Base-by-base conservation (phyloP, 768 basidiomycete species). In the Serendipita indica region DNA sequence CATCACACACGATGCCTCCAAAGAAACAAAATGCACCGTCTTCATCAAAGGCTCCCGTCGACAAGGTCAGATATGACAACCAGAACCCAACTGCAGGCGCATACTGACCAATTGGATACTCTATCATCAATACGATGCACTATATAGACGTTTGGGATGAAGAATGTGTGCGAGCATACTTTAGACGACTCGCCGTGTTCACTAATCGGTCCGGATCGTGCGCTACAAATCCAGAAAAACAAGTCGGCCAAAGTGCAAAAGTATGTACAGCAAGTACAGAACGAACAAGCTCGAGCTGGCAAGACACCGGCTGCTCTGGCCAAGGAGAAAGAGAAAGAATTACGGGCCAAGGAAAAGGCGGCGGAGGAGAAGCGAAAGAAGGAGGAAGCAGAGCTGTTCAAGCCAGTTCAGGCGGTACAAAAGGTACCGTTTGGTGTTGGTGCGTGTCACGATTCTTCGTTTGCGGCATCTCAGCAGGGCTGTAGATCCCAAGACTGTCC, bases 241-340 rank as follows among this genome's bases (percentile, higher is more conserved):
- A 92, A 90, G 74, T 93, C 91, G 2, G 72, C 89, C 65, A 96
- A 86, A 70, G 93, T 93, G 27, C 86, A 97, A 74, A 81, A 85
- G 64, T 78, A 89, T 63, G 83, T 94, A 20, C 80, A 82, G 54
- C 76, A 76, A 45, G 80, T 98, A 52, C 82, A 96, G 71, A 77
- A 83, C 61, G 88, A 93, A 69, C 78, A 82, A 39, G 71, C 84
- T 2, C 64, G 73, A 64, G 69, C 83, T 0, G 92, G 92, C 35
- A 93, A 93, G 70, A 92, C 86, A 32, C 81, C 79, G 59, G 89
- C 81, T 32, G 65, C 73, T 10, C 73, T 93, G 3, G 88, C 83
- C 61, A 93, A 93, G 68, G 90, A 94, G 71, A 83, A 82, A 65
- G 89, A 90, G 70, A 88, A n/a, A 64, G 83, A 80, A 1, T 64